A percentile compares a stretch with the other conserved stretches of the same genome.
Conservation (phyloP, 176 grass and related monocot species). For the Urochloa ruziziensis region DNA sequence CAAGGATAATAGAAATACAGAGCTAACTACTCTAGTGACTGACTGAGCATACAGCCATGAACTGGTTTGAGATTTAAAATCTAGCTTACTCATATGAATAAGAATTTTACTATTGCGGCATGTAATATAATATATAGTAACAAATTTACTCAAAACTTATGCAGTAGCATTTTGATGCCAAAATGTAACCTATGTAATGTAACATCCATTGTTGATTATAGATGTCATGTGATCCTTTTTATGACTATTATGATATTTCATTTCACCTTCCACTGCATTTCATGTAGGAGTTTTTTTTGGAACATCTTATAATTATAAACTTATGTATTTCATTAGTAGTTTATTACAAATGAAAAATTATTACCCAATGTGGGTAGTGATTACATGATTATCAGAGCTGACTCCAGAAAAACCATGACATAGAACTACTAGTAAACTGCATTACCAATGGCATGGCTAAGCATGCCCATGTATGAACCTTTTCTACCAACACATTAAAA, state of each 20-base stretch:
- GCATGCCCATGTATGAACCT: neutral
- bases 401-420: neutral
- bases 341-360: neutral
- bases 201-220: too few relatives aligned
- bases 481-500: neutral
- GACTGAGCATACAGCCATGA: neutral
- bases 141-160: conserved; percentile 6
- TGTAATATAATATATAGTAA: neutral
- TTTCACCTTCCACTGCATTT: conserved; percentile 1
- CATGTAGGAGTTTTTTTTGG: neutral
- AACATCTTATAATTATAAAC: neutral
- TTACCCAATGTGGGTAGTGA: neutral
- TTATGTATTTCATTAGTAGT: neutral
- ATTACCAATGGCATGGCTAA: neutral
- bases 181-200: neutral
- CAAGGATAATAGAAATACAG: neutral
- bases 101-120: neutral
- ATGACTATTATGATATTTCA: neutral
- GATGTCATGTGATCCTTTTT: too few relatives aligned
- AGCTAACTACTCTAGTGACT: neutral
- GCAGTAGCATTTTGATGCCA: neutral
- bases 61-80: neutral
- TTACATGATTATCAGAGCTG: neutral
- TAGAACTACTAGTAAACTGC: conserved; percentile 4
- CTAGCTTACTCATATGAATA: neutral